phyloP scores from a whole-genome alignment of 202 grass and related monocot genomes.

The Elaeis oleifera region DNA sequence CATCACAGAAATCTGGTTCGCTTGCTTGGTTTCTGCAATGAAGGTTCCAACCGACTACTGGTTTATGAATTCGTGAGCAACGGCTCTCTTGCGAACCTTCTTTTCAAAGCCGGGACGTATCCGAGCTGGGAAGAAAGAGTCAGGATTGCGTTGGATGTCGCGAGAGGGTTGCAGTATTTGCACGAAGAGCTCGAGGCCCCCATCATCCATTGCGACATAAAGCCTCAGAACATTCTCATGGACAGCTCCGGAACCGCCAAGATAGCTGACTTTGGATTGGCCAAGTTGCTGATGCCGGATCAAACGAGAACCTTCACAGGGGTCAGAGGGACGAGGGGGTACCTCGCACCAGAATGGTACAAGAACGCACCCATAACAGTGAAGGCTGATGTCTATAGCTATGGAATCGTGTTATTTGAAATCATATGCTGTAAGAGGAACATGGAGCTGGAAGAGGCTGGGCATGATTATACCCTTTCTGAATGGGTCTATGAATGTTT shows the following conservation, averaged over 20 bases:
- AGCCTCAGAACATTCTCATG: slow-evolving; percentile 52
- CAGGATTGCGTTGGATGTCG: slow-evolving; percentile 25
- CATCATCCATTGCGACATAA: slow-evolving; percentile 69
- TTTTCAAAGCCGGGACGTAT: not conserved
- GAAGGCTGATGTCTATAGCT: slow-evolving; percentile 38
- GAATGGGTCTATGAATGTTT: slow-evolving; percentile 36
- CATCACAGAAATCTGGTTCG: too few species aligned
- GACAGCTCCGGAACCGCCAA: slow-evolving; percentile 23
- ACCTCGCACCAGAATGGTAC: slow-evolving; percentile 43
- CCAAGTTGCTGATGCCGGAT: slow-evolving; percentile 28
- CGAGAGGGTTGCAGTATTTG: slow-evolving; percentile 41
- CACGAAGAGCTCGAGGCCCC: slow-evolving; percentile 33
- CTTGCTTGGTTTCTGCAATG: not conserved
- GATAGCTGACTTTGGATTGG: slow-evolving; percentile 16
- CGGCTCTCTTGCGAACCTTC: not conserved
- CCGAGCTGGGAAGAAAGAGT: slow-evolving; percentile 24
- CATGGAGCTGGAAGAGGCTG: slow-evolving; percentile 23
- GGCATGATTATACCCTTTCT: slow-evolving; percentile 28
- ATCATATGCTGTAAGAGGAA: slow-evolving; percentile 26
- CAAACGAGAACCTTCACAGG: slow-evolving; percentile 33
- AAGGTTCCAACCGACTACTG: not conserved
- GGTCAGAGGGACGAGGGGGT: slow-evolving; percentile 28
- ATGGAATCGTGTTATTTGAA: slow-evolving; percentile 1
- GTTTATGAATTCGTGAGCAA: slow-evolving; percentile 12
- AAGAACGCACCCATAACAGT: slow-evolving; percentile 25